Percentiles rank a stretch among this genome's conserved stretches.
phyloP scores from a whole-genome alignment of 345 rosid genomes.

The Eucalyptus curtisii region DNA sequence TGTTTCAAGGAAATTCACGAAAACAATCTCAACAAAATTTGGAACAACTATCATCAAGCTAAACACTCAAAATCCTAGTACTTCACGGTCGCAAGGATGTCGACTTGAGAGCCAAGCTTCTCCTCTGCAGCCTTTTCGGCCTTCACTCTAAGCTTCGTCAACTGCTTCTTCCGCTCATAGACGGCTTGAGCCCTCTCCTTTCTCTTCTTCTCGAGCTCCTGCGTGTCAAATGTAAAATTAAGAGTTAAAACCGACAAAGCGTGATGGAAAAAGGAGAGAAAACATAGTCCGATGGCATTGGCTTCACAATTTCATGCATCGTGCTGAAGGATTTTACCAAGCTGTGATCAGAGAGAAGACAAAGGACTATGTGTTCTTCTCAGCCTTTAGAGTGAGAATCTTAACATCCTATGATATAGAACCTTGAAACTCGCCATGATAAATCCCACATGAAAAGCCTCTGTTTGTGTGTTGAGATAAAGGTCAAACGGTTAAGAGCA shows the following conservation, averaged over 20 bases:
- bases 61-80: conserved; percentile 7
- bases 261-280: neutral
- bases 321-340: neutral
- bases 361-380: neutral
- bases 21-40: neutral
- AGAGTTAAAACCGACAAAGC: neutral
- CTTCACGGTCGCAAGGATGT: conserved; percentile 46
- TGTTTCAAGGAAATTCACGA: neutral
- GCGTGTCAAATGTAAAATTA: neutral
- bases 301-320: neutral
- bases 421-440: neutral
- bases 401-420: neutral
- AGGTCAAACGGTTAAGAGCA: neutral
- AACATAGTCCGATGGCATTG: neutral
- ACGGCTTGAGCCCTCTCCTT: conserved; percentile 57
- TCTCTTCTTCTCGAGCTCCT: conserved; percentile 83
- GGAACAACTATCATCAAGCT: neutral
- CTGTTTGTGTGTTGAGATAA: neutral
- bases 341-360: neutral
- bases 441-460: neutral
- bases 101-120: conserved; percentile 65
- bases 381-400: neutral
- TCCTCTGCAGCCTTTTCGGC: conserved; percentile 72
- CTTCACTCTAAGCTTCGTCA: conserved; percentile 59
- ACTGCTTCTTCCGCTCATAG: conserved; percentile 74